A percentile compares a stretch with the other conserved stretches of the same genome.
These are phyloP conservation scores for Lumnitzera littorea DNA, from an alignment of 345 rosid genomes.

Conservation along the genomic window DNA sequence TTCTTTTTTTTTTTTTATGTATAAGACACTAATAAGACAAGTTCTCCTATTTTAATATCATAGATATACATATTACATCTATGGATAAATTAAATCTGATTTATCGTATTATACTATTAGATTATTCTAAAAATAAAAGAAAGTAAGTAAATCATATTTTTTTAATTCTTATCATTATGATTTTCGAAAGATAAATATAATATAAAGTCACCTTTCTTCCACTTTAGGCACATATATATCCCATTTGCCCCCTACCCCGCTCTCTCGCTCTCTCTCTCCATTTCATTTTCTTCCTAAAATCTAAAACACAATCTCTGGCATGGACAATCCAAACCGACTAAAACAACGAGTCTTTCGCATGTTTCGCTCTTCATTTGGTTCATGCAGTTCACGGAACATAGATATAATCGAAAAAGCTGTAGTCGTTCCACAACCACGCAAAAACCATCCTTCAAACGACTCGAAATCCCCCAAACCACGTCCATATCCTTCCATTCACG, in stretches of 20 bases:
- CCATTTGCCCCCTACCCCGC: background rate
- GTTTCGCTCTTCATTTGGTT: constrained; percentile 11
- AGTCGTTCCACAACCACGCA: constrained; percentile 4
- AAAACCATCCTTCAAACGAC: background rate
- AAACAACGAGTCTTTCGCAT: constrained; percentile 4
- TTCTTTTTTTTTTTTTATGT: too few species aligned
- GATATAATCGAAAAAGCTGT: constrained; percentile 3
- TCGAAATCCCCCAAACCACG: background rate
- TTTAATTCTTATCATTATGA: too few species aligned
- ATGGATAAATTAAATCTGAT: too few species aligned
- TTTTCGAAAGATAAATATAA: too few species aligned
- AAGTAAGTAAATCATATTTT: too few species aligned
- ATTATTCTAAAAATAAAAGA: too few species aligned
- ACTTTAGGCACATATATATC: constrained; percentile 3
- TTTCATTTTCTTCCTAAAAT: constrained; percentile 6
- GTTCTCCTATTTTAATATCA: too few species aligned
- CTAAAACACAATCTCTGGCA: constrained; percentile 6
- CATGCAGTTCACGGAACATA: constrained; percentile 12
- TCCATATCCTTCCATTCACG: too few species aligned
- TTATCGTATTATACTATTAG: too few species aligned
- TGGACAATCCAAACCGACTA: background rate
- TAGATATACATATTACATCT: too few species aligned
- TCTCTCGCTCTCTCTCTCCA: background rate
- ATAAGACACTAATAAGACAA: too few species aligned
- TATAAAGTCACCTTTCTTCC: too few species aligned